These are phyloP conservation scores for Vitis hybrid DNA, from an alignment of 177 flowering plant species.

Conservation along the genomic window DNA sequence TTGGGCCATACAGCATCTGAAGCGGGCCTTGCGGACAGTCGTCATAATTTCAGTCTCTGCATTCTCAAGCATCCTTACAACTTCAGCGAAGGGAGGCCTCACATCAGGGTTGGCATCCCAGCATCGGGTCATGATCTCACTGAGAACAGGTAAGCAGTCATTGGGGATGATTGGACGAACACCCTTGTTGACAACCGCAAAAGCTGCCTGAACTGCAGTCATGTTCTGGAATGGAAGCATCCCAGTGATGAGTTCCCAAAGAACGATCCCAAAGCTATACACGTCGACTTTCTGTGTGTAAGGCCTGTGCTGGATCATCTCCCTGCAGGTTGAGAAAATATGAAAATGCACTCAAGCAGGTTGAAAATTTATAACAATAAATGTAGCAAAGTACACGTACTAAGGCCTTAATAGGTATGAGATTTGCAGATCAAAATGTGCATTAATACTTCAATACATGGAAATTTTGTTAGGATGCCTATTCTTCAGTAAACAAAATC, in stretches of 20 bases:
- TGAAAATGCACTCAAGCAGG: too few species aligned
- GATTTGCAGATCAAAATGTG: too few species aligned
- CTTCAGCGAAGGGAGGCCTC: constrained; percentile 54
- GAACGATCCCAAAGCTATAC: constrained; percentile 67
- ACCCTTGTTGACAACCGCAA: constrained; percentile 67
- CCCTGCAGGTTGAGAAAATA: constrained; percentile 30
- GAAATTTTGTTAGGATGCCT: too few species aligned
- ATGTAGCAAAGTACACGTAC: too few species aligned
- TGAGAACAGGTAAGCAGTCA: constrained; percentile 57
- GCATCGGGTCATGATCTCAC: constrained; percentile 63
- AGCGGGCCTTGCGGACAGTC: constrained; percentile 62
- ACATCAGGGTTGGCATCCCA: constrained; percentile 66
- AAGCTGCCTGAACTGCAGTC: constrained; percentile 48
- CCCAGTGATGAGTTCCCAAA: constrained; percentile 70
- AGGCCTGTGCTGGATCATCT: constrained; percentile 38
- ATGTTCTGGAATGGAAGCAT: constrained; percentile 35
- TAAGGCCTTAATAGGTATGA: too few species aligned
- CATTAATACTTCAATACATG: too few species aligned
- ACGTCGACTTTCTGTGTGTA: constrained; percentile 62
- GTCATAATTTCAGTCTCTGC: constrained; percentile 61
- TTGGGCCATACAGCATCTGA: constrained; percentile 58
- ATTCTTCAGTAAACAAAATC: too few species aligned
- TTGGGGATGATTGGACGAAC: constrained; percentile 53
- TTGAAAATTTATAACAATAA: too few species aligned
- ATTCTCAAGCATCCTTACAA: constrained; percentile 58